Percentiles rank a stretch among this genome's conserved stretches.
These are phyloP conservation scores for Capsicum chinense DNA, from an alignment of 257 asterid genomes.

Conservation along the genomic window DNA sequence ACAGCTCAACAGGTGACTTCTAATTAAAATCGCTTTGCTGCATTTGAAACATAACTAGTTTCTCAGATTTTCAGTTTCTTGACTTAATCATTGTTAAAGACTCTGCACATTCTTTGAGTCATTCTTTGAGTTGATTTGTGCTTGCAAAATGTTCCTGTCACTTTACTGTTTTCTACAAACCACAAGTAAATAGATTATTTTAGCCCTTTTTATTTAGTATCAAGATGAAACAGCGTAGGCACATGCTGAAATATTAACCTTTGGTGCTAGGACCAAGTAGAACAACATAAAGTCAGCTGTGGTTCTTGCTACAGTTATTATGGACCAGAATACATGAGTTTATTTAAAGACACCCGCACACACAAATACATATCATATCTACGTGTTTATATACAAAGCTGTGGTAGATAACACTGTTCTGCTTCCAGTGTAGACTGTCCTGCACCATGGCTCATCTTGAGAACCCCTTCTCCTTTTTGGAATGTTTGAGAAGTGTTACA, in stretches of 20 bases:
- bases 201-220: too few relatives aligned
- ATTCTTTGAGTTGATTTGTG: too few relatives aligned
- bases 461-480: not conserved
- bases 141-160: too few relatives aligned
- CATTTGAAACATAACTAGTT: constrained; percentile 14
- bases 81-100: constrained; percentile 1
- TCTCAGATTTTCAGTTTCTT: not conserved
- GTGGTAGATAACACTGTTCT: not conserved
- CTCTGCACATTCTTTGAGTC: not conserved
- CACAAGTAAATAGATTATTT: too few relatives aligned
- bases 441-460: not conserved
- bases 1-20: constrained; percentile 61
- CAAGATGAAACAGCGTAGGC: too few relatives aligned
- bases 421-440: not conserved
- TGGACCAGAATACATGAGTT: not conserved
- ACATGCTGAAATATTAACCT: too few relatives aligned
- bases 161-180: too few relatives aligned
- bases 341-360: not conserved
- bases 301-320: not conserved
- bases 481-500: not conserved
- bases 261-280: not conserved
- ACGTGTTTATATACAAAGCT: not conserved
- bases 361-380: not conserved
- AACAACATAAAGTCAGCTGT: not conserved
- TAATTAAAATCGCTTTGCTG: constrained; percentile 11